Evolutionary conservation across 805 yeast species (phyloP).

Genomic region (Candida insectorum): DNA sequence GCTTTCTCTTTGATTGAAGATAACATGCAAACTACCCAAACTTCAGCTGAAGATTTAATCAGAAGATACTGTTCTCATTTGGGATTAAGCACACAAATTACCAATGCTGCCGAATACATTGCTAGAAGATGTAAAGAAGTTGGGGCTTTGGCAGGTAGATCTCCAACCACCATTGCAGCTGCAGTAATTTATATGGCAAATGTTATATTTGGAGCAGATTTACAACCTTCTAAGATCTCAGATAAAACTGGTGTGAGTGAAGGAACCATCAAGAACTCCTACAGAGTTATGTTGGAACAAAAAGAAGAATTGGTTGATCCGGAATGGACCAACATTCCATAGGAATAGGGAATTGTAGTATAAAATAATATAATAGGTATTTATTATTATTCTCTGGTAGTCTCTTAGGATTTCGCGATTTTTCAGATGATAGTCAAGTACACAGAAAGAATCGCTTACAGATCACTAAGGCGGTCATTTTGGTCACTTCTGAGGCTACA

Average conservation of each 20-base stretch:
- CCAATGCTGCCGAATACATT: slow-evolving; percentile 90
- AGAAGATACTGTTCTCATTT: slow-evolving; percentile 94
- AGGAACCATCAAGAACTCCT: slow-evolving; percentile 93
- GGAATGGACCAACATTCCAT: slow-evolving; percentile 66
- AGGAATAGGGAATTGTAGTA: too few species aligned
- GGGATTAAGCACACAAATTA: slow-evolving; percentile 79
- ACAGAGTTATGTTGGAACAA: slow-evolving; percentile 75
- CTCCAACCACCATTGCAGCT: slow-evolving; percentile 97
- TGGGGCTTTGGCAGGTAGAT: slow-evolving; percentile 93
- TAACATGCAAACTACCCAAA: slow-evolving; percentile 69
- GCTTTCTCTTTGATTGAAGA: slow-evolving; percentile 41
- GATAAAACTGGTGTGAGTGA: slow-evolving; percentile 95
- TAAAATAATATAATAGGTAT: too few species aligned
- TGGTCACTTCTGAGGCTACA: too few species aligned
- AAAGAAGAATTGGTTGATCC: slow-evolving; percentile 66
- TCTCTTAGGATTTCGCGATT: too few species aligned
- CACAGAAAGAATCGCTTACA: too few species aligned
- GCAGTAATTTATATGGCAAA: slow-evolving; percentile 95
- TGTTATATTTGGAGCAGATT: slow-evolving; percentile 74
- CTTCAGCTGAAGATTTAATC: slow-evolving; percentile 90
- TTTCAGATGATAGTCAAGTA: too few species aligned
- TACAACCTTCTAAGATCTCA: slow-evolving; percentile 77
- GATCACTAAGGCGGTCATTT: too few species aligned
- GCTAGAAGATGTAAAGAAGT: slow-evolving; percentile 86
- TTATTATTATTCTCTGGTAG: too few species aligned